phyloP scores from a whole-genome alignment of 805 yeast species.

The Candida oleophila region DNA sequence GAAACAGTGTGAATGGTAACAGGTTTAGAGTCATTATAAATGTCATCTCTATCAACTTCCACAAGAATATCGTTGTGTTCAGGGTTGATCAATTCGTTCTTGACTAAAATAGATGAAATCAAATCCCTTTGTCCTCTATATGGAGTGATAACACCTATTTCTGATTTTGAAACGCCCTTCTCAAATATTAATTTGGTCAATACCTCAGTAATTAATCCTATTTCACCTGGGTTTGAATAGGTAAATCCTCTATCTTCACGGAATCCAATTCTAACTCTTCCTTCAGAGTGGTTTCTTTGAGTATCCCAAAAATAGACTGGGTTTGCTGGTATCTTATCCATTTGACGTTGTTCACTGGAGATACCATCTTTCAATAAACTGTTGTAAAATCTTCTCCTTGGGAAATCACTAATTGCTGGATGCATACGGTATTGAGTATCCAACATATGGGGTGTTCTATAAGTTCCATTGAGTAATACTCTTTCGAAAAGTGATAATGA shows the following conservation, averaged over 20 bases:
- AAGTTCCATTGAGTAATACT: conserved; percentile 59
- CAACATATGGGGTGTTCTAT: conserved; percentile 61
- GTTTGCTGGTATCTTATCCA: conserved; percentile 42
- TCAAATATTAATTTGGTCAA: conserved; percentile 52
- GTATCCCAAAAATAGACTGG: conserved; percentile 67
- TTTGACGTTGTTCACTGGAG: conserved; percentile 46
- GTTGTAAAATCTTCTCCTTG: conserved; percentile 51
- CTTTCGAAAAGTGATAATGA: conserved; percentile 71
- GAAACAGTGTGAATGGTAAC: conserved; percentile 50
- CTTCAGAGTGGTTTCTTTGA: conserved; percentile 45
- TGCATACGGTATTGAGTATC: conserved; percentile 72
- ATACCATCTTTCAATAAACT: conserved; percentile 59
- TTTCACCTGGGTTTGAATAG: conserved; percentile 56
- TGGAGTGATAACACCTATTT: conserved; percentile 72
- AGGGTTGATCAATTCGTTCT: conserved; percentile 59
- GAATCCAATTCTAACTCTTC: conserved; percentile 45
- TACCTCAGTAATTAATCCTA: conserved; percentile 44
- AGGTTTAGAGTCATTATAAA: conserved; percentile 43
- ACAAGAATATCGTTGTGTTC: conserved; percentile 42
- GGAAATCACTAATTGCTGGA: conserved; percentile 59
- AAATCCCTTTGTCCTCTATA: conserved; percentile 72
- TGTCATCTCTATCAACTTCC: conserved; percentile 63
- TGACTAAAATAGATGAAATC: conserved; percentile 48
- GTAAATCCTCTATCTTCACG: conserved; percentile 57
- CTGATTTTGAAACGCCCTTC: conserved; percentile 46